phyloP scores from a whole-genome alignment of 169 alveolate species.

The Cryptosporidium tyzzeri region DNA sequence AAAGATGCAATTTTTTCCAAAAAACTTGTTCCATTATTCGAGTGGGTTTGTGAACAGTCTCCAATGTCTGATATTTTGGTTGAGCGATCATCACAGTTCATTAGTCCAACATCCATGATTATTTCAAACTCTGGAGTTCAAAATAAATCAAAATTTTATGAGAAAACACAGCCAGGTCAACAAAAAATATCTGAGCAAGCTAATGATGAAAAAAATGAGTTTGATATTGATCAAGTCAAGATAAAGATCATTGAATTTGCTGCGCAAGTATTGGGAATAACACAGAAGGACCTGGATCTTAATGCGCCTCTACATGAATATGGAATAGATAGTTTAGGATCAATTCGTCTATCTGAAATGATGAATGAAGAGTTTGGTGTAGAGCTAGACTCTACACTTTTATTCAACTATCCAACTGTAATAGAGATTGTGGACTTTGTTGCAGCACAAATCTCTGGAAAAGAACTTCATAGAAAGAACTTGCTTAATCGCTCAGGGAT shows the following conservation, averaged over 20 bases:
- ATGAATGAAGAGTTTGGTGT: constrained; percentile 78
- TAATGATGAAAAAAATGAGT: constrained; percentile 6
- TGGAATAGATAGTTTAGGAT: constrained; percentile 83
- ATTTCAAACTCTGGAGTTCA: constrained; percentile 55
- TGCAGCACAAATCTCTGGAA: constrained; percentile 69
- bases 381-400: constrained; percentile 81
- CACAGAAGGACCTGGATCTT: constrained; percentile 57
- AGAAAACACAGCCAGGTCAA: background rate
- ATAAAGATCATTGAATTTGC: constrained; percentile 59
- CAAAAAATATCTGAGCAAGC: background rate
- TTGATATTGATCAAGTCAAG: constrained; percentile 14
- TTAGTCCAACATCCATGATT: constrained; percentile 68
- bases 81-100: constrained; percentile 67
- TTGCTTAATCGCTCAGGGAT: constrained; percentile 21
- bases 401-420: constrained; percentile 83
- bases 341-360: constrained; percentile 81
- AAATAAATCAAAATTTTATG: constrained; percentile 40
- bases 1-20: constrained; percentile 78
- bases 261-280: constrained; percentile 73
- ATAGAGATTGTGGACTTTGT: constrained; percentile 80
- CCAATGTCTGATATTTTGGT: constrained; percentile 10
- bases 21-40: constrained; percentile 61
- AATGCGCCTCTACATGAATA: constrained; percentile 84
- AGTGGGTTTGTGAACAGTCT: constrained; percentile 74
- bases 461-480: background rate